A percentile compares a stretch with the other conserved stretches of the same genome.
phyloP scores from a whole-genome alignment of 768 basidiomycete species.

The Lactifluus piperatus region DNA sequence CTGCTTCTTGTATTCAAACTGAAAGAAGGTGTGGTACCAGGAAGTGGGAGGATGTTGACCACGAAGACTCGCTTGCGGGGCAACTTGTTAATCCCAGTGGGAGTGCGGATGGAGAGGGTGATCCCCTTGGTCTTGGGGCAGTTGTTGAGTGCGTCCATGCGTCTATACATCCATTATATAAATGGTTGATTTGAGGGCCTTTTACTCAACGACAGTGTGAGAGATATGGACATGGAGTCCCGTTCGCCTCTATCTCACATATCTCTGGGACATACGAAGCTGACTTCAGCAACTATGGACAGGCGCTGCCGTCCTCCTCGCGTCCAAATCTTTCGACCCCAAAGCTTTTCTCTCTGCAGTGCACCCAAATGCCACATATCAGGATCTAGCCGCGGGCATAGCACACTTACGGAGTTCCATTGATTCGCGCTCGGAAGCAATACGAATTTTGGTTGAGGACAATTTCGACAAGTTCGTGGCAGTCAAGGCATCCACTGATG shows the following conservation, averaged over 20 bases:
- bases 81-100: conserved; percentile 47
- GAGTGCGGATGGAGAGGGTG: conserved; percentile 49
- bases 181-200: not conserved
- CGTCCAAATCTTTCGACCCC: conserved; percentile 93
- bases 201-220: conserved; percentile 34
- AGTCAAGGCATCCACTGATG: conserved; percentile 94
- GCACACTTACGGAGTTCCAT: conserved; percentile 66
- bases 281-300: conserved; percentile 1
- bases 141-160: conserved; percentile 43
- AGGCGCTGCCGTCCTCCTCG: conserved; percentile 79
- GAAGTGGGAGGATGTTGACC: conserved; percentile 85
- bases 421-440: conserved; percentile 89
- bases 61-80: conserved; percentile 73
- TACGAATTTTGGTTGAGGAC: conserved; percentile 90
- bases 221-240: conserved; percentile 67
- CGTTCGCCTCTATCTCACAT: conserved; percentile 39
- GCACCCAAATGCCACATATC: conserved; percentile 92
- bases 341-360: conserved; percentile 86
- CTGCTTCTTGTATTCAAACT: not conserved
- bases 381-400: conserved; percentile 79
- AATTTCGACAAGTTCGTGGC: conserved; percentile 98
- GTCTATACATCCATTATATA: conserved; percentile 7
- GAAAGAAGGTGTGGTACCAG: conserved; percentile 31
- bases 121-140: conserved; percentile 72
- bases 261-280: conserved; percentile 2